Base-by-base conservation (phyloP, 352 stramenopile species). In the Phytopythium oedochilum region DNA sequence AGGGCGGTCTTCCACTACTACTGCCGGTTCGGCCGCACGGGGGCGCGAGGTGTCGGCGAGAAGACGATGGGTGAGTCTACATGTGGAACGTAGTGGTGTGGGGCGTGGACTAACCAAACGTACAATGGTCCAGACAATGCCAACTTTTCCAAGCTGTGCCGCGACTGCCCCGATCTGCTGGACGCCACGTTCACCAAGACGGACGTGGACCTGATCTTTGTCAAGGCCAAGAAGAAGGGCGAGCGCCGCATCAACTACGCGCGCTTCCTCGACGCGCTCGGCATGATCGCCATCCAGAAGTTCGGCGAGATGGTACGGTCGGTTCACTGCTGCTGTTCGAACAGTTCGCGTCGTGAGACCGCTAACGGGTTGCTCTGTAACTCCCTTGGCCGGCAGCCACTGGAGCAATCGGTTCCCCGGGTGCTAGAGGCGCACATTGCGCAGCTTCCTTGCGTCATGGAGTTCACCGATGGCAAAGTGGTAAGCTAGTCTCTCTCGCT, bases 131-230 rank as follows among this genome's bases (percentile, higher is more conserved):
- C 55, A 86, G 86, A 96, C 60, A 92, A 85, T 54, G 70, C 73
- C 8, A 94, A 94, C 63, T 96, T 92, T 46, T 81, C 83, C 60
- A 94, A 94, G 63, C 72, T 96, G 32, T 91, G 78, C 50, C 79
- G 84, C 8, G 82, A 92, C 35, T 92, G 72, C 48, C 86, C 85
- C 0, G 70, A 74, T 0, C 56, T 94, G 49, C 48, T 96, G 6
- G 66, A 80, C 40, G 36, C 60, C 7, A 57, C 46, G 17, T 90
- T 96, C 46, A 72, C 71, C 22, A 78, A 71, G 22, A 89, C 78
- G 9, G 86, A 96, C 57, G 81, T 96, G 22, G 86, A 96, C 57
- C 59, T 96, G 14, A 94, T 94, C 46, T 96, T 96, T 47, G 72
- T 90, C 56, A 94, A 92, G 48, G 66, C 73, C 38, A 94, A 94